Conservation (phyloP, 2,329 filamentous ascomycete genomes). For the Annulohypoxylon truncatum region DNA sequence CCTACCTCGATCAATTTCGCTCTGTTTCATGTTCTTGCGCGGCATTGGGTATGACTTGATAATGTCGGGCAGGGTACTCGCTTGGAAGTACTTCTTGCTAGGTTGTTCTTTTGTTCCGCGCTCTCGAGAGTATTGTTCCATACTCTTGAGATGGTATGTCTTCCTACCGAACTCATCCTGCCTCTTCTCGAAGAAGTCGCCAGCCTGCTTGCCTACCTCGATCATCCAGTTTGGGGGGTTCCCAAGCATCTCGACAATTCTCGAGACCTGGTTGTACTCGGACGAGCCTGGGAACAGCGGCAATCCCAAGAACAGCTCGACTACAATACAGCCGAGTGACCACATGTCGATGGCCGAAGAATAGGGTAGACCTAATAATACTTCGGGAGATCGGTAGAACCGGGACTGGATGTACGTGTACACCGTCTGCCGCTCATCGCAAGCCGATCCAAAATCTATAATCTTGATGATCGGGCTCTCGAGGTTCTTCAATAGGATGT, state of each 20-base stretch:
- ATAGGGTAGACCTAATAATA: slow-evolving; percentile 93
- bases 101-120: slow-evolving; percentile 97
- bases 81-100: slow-evolving; percentile 99
- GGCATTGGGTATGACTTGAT: slow-evolving; percentile 99
- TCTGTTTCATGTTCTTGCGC: slow-evolving; percentile 98
- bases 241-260: slow-evolving; percentile 98
- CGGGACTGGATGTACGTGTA: slow-evolving; percentile 99
- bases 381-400: slow-evolving; percentile 97
- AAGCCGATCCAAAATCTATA: slow-evolving; percentile 98
- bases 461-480: slow-evolving; percentile 99
- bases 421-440: slow-evolving; percentile 97
- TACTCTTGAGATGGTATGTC: slow-evolving; percentile 91
- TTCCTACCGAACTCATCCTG: slow-evolving; percentile 92
- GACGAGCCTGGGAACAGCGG: slow-evolving; percentile 97
- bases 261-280: slow-evolving; percentile 97
- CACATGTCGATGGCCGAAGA: slow-evolving; percentile 99
- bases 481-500: slow-evolving; percentile 96
- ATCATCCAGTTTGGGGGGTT: slow-evolving; percentile 99
- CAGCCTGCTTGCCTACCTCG: slow-evolving; percentile 97
- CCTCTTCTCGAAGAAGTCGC: slow-evolving; percentile 95
- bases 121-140: slow-evolving; percentile 97
- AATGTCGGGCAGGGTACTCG: slow-evolving; percentile 92
- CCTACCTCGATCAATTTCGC: slow-evolving; percentile 93
- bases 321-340: slow-evolving; percentile 98
- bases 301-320: slow-evolving; percentile 94